A percentile compares a stretch with the other conserved stretches of the same genome.
Evolutionary conservation across 129 eudicot species (phyloP).

Genomic region (Flaveria linearis): DNA sequence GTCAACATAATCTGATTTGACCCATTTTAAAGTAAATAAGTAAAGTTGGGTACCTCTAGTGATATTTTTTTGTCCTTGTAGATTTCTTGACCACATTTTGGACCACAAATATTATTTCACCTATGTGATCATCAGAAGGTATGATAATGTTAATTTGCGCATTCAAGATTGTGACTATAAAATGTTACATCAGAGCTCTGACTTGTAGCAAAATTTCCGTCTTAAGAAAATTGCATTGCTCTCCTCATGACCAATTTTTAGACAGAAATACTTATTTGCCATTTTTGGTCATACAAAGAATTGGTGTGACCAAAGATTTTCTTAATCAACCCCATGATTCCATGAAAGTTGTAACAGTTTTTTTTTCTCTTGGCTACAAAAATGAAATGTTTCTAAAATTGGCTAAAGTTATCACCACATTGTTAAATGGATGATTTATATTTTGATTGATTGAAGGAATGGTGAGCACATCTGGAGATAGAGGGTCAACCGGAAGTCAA

Average conservation of each 20-base stretch:
- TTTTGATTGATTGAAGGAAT: constrained; percentile 36
- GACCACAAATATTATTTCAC: not conserved
- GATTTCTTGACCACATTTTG: not conserved
- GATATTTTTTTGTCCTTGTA: not conserved
- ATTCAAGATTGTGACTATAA: not conserved
- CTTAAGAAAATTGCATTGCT: not conserved
- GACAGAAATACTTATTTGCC: not conserved
- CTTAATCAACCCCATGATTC: not conserved
- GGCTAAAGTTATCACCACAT: not conserved
- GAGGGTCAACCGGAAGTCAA: constrained; percentile 24
- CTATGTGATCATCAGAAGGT: not conserved
- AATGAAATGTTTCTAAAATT: not conserved
- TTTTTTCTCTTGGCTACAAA: constrained; percentile 1
- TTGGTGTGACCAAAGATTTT: not conserved
- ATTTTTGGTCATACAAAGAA: not conserved
- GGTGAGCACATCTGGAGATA: constrained; percentile 35
- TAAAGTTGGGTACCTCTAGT: not conserved
- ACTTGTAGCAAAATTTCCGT: not conserved
- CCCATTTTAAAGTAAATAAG: not conserved
- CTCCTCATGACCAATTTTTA: not conserved
- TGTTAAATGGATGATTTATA: constrained; percentile 5
- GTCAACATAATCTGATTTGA: not conserved
- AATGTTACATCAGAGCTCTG: not conserved
- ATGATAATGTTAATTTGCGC: not conserved
- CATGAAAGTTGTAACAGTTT: not conserved